Evolutionary conservation across 495 filamentous ascomycete species (phyloP).

Genomic region (Neurospora tetraspora): DNA sequence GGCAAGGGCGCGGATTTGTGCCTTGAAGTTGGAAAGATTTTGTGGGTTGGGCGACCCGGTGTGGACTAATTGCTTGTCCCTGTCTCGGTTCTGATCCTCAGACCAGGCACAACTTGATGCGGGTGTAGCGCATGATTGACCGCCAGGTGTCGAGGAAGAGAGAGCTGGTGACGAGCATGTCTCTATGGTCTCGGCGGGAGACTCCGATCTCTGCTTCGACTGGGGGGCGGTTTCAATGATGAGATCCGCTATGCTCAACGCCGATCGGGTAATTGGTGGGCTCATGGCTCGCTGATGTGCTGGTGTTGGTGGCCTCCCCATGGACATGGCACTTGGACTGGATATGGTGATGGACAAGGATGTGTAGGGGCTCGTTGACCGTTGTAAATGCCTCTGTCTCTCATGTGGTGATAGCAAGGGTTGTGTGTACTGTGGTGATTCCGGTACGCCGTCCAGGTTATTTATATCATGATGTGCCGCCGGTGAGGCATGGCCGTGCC

Average conservation of each 20-base stretch:
- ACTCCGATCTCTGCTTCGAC: background rate
- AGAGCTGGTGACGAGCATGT: background rate
- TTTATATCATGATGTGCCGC: slow-evolving; percentile 10
- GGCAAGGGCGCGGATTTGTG: slow-evolving; percentile 13
- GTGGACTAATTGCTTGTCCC: background rate
- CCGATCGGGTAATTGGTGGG: background rate
- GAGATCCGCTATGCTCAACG: slow-evolving; percentile 18
- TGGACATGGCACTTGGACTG: background rate
- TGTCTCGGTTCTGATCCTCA: slow-evolving; percentile 4
- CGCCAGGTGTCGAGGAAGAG: slow-evolving; percentile 6
- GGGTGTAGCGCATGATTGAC: slow-evolving; percentile 6
- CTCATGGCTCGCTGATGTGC: background rate
- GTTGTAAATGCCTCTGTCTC: background rate
- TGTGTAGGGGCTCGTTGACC: background rate
- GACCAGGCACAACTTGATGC: slow-evolving; percentile 6
- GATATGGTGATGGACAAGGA: background rate
- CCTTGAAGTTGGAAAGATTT: slow-evolving; percentile 10
- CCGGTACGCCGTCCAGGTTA: slow-evolving; percentile 14
- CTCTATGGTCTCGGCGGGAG: background rate
- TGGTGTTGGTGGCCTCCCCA: background rate
- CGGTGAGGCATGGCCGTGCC: slow-evolving; percentile 4
- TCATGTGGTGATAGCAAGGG: background rate
- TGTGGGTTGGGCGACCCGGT: slow-evolving; percentile 7
- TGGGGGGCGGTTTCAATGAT: slow-evolving; percentile 5
- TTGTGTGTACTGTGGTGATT: background rate